phyloP scores from a whole-genome alignment of 345 rosid genomes.

The Cardamine occulta region DNA sequence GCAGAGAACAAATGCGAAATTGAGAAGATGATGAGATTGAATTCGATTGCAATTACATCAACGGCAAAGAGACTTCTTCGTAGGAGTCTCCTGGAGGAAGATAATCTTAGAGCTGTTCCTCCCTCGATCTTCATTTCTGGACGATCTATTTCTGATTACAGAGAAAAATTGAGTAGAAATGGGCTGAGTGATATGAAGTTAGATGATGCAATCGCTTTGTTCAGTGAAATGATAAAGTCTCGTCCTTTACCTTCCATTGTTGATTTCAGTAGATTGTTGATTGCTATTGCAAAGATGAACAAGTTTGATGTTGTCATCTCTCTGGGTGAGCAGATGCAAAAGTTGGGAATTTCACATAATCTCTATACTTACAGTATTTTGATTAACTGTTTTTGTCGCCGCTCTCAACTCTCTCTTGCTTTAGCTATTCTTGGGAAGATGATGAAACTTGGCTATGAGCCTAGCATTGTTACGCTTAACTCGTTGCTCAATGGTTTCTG shows the following conservation, averaged over 20 bases:
- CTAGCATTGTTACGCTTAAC: neutral
- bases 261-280: neutral
- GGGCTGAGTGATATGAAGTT: neutral
- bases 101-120: neutral
- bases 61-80: neutral
- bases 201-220: neutral
- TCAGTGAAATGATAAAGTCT: neutral
- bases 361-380: neutral
- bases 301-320: slow-evolving; percentile 2
- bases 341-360: neutral
- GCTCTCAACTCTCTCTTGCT: neutral
- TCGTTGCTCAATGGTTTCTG: neutral
- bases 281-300: neutral
- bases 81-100: neutral
- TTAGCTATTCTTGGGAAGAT: neutral
- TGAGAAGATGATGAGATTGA: neutral
- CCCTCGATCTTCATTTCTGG: neutral
- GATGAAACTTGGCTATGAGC: neutral
- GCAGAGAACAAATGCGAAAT: neutral
- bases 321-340: neutral
- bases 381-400: neutral
- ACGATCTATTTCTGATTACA: neutral
- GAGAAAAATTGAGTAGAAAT: neutral
- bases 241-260: neutral
- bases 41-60: neutral